A percentile compares a stretch with the other conserved stretches of the same genome.
phyloP scores from a whole-genome alignment of 352 stramenopile genomes.

The Phytopythium mirpurense region DNA sequence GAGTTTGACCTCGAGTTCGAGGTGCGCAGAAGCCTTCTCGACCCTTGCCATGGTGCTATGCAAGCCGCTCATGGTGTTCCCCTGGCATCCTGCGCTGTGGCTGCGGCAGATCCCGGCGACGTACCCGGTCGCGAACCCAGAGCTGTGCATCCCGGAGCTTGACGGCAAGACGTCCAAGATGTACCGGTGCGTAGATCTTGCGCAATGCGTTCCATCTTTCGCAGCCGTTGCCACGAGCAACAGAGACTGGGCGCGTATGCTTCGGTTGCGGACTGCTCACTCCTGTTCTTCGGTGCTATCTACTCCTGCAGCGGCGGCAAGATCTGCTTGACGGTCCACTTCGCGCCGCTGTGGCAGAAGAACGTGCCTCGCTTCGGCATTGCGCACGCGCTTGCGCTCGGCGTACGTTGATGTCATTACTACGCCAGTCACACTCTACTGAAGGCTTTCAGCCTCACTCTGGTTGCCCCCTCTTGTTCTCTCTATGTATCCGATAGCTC shows the following conservation, averaged over 20 bases:
- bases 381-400: slow-evolving; percentile 78
- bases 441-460: neutral
- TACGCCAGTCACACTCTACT: no score
- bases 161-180: slow-evolving; percentile 90
- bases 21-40: slow-evolving; percentile 12
- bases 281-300: neutral
- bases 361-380: slow-evolving; percentile 86
- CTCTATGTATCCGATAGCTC: slow-evolving; percentile 40
- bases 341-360: slow-evolving; percentile 86
- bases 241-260: neutral
- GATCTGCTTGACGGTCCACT: slow-evolving; percentile 88
- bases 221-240: neutral
- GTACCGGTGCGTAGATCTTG: slow-evolving; percentile 47
- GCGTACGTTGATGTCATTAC: slow-evolving; percentile 56
- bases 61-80: neutral
- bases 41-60: neutral
- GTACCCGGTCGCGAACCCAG: slow-evolving; percentile 77
- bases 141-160: slow-evolving; percentile 83
- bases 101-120: slow-evolving; percentile 55
- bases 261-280: no score
- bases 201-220: neutral
- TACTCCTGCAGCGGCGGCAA: slow-evolving; percentile 59
- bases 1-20: slow-evolving; percentile 87
- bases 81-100: neutral
- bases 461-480: neutral